Base-by-base conservation (phyloP, 306 rosid genomes). In the Trifolium dubium region DNA sequence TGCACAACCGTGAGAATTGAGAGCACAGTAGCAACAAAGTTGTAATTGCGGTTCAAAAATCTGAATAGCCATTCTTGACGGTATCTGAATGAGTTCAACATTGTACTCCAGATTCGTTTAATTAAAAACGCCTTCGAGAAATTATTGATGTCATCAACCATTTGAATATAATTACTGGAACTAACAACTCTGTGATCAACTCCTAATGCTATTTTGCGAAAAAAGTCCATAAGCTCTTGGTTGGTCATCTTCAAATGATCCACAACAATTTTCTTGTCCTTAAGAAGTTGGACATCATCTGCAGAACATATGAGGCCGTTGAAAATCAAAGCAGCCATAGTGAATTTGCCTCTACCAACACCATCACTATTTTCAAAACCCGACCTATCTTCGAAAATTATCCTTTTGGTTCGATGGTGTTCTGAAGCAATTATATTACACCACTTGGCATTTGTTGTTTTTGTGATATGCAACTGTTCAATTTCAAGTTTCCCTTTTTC, bases 271-370 rank as follows among this genome's bases (percentile, higher is more conserved):
- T 29, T 46, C 8, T 8, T 67, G 72, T 46, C 72, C 40, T 29
- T 67, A 14, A 67, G 71, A 29, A 66, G 40, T 14, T 67, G 23
- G 0, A 67, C 58, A 28, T 67, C 72, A 13, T 10, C 40, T 2
- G n/a, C 23, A 46, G 14, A 67, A n/a, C 72, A 67, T 5, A 67
- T 29, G 29, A 67, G 18, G 8, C 56, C 59, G 29, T 67, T 8
- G 59, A 67, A 67, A 7, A 67, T 14, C 29, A 67, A 67, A 2
- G 72, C 54, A 47, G 54, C 18, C 18, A 18, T 1, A 23, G 23
- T 23, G 23, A 23, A 23, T 23, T 23, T 23, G 0, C 23, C 23
- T 23, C 23, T n/a, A n/a, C n/a, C n/a, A n/a, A n/a, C n/a, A n/a
- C n/a, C n/a, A n/a, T n/a, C n/a, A n/a, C n/a, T n/a, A n/a, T n/a